Base-by-base conservation (phyloP, 495 filamentous ascomycete genomes). In the Glarea lozoyensis region DNA sequence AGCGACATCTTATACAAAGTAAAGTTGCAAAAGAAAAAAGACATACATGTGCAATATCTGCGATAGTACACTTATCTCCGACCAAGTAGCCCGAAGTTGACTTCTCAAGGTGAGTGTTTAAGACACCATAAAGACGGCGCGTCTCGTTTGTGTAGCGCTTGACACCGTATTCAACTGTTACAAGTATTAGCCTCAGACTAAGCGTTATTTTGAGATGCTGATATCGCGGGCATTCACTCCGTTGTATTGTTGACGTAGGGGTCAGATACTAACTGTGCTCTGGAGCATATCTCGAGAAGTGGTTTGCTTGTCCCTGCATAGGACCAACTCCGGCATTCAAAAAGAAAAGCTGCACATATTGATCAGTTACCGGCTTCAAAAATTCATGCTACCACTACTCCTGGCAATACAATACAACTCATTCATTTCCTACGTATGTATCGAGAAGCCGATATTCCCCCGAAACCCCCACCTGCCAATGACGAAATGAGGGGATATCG, bases 261-360 rank as follows among this genome's bases (percentile, higher is more conserved):
- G 6, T 35, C 7, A 35, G 32, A 35, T 10, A 37, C 35, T 5
- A 20, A 37, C 35, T 88, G 59, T 75, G 82, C 60, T 92, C 86
- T 3, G 89, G 86, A 6, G 88, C 88, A 53, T 92, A 94, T 55
- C 86, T 79, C 20, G 57, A 64, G 64, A 95, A 96, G 60, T 96
- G 90, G 64, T 94, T 93, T 4, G 88, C 78, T 60, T 96, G 79
- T 17, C 83, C 87, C 59, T 95, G 88, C 88, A 94, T 94, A 10
- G 89, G 89, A 2, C 88, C 89, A 3, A 95, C 67, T 17, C 88
- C 88, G 1, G 83, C 83, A 52, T 84, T 79, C 40, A 75, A 64
- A 65, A 75, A 82, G 58, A 72, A 80, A 15, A 55, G 45, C 51
- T 54, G n/a, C 16, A 20, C 10, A 27, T 16, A 13, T 24, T 41